Percentiles rank a stretch among this genome's conserved stretches.
These are phyloP conservation scores for Clarireedia homoeocarpa DNA, from an alignment of 2,329 filamentous ascomycete species.

Conservation along the genomic window DNA sequence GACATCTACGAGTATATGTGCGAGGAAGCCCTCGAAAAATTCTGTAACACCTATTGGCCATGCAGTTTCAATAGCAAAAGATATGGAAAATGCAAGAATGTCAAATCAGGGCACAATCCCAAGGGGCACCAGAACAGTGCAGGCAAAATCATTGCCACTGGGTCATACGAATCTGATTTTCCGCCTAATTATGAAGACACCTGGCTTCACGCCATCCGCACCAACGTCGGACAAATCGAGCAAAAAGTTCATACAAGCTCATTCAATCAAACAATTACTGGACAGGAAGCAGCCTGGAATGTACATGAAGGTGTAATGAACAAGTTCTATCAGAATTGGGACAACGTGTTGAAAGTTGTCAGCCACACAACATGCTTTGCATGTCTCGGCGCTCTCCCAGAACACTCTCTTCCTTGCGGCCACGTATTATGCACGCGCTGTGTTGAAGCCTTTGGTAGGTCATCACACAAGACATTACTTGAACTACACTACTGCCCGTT, in stretches of 20 bases:
- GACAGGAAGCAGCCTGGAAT: slow-evolving; percentile 18
- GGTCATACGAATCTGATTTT: slow-evolving; percentile 34
- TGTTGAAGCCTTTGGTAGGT: slow-evolving; percentile 3
- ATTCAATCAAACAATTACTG: not conserved
- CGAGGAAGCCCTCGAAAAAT: slow-evolving; percentile 32
- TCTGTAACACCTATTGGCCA: slow-evolving; percentile 38
- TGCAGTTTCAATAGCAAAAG: slow-evolving; percentile 33
- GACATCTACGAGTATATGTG: slow-evolving; percentile 3
- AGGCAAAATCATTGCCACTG: slow-evolving; percentile 36
- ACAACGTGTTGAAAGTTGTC: slow-evolving; percentile 21
- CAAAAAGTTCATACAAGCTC: slow-evolving; percentile 12
- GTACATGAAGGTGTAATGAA: slow-evolving; percentile 26
- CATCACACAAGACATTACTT: not conserved
- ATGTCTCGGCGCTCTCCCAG: slow-evolving; percentile 9
- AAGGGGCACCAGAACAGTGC: slow-evolving; percentile 39
- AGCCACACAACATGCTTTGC: slow-evolving; percentile 22
- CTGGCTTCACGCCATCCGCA: slow-evolving; percentile 17
- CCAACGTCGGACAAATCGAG: slow-evolving; percentile 12
- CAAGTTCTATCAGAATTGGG: slow-evolving; percentile 30
- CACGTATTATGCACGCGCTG: slow-evolving; percentile 12
- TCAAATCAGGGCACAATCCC: slow-evolving; percentile 28
- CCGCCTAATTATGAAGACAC: slow-evolving; percentile 24
- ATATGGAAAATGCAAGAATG: slow-evolving; percentile 32
- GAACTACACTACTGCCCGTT: slow-evolving; percentile 1
- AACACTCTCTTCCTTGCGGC: slow-evolving; percentile 12